These are phyloP conservation scores for Linnemannia elongata DNA, from an alignment of 192 early-diverging fungal species.

Conservation along the genomic window DNA sequence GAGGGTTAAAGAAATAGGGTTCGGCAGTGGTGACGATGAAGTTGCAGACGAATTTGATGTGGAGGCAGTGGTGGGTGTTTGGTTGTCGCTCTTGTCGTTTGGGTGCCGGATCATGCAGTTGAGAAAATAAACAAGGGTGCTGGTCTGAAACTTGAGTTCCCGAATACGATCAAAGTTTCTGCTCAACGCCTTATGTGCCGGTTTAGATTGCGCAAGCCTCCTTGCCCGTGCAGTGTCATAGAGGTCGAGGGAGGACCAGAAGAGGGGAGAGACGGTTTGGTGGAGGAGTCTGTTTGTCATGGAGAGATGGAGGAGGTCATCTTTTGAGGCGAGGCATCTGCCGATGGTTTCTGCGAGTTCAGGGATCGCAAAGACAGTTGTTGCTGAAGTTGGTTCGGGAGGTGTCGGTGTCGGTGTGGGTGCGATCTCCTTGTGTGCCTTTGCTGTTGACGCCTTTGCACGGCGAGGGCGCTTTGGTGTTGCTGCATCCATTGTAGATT, in stretches of 20 bases:
- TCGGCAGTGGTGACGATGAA: background rate
- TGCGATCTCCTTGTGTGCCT: background rate
- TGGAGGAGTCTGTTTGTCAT: background rate
- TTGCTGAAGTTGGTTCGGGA: background rate
- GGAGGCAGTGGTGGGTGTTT: background rate
- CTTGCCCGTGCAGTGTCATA: background rate
- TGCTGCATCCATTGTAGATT: background rate
- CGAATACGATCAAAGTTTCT: background rate
- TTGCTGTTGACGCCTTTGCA: background rate
- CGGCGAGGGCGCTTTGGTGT: background rate
- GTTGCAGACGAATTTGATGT: background rate
- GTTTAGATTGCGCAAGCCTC: background rate
- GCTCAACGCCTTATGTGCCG: background rate
- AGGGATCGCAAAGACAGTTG: background rate
- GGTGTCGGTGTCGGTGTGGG: background rate
- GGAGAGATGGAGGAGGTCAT: constrained; percentile 1
- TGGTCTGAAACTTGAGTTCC: background rate
- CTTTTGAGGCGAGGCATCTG: background rate
- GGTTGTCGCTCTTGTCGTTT: background rate
- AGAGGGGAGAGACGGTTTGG: background rate
- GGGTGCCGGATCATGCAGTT: constrained; percentile 6
- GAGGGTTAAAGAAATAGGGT: background rate
- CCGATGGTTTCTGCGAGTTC: background rate
- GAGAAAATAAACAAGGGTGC: background rate
- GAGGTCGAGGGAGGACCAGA: background rate